Percentiles rank a stretch among this genome's conserved stretches.
These are phyloP conservation scores for Xylariaceae sp. DNA, from an alignment of 2,329 filamentous ascomycete species.

Conservation along the genomic window DNA sequence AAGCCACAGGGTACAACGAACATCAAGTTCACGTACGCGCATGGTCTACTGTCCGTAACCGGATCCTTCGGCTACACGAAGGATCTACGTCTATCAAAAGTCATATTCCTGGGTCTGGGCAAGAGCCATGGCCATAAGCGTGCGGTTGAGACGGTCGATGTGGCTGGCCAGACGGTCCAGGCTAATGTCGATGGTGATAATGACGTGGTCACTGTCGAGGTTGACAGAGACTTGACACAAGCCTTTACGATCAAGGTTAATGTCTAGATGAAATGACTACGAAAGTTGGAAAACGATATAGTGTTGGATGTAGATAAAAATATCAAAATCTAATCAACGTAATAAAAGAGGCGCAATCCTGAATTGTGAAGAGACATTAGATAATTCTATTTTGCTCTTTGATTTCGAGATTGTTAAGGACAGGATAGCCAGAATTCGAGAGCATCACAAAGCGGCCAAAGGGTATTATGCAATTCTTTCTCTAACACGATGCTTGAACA, in stretches of 20 bases:
- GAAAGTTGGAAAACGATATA: not conserved
- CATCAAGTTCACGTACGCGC: conserved; percentile 65
- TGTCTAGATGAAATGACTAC: conserved; percentile 1
- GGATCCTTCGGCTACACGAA: conserved; percentile 61
- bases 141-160: conserved; percentile 2
- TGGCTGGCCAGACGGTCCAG: conserved; percentile 22
- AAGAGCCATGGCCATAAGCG: not conserved
- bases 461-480: too few species aligned
- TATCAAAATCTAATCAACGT: too few species aligned
- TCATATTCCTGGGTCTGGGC: conserved; percentile 56
- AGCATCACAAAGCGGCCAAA: too few species aligned
- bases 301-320: not conserved
- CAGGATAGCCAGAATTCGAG: too few species aligned
- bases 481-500: too few species aligned
- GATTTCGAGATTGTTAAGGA: too few species aligned
- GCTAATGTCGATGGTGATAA: conserved; percentile 20
- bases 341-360: too few species aligned
- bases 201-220: conserved; percentile 28
- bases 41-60: conserved; percentile 56
- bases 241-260: conserved; percentile 37
- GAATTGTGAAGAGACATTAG: too few species aligned
- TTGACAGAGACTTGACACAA: conserved; percentile 35
- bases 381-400: too few species aligned
- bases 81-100: conserved; percentile 51
- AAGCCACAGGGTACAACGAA: conserved; percentile 63